These are phyloP conservation scores for Botrytis elliptica DNA, from an alignment of 2,329 filamentous ascomycete species.

Conservation along the genomic window DNA sequence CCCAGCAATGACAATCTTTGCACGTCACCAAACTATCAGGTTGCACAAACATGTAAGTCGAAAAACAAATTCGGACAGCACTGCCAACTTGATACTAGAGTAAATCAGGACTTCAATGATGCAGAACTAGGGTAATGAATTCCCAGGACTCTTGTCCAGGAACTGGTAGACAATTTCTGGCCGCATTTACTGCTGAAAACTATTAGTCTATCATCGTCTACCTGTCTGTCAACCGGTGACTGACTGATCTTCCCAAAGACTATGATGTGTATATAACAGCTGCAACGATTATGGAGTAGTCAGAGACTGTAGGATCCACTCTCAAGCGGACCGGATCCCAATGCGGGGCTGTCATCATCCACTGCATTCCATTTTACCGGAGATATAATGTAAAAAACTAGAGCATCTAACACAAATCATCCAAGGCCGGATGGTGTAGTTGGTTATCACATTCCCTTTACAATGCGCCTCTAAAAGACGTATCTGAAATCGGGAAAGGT, in stretches of 20 bases:
- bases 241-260: not conserved
- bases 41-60: not conserved
- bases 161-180: not conserved
- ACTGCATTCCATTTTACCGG: rapidly evolving
- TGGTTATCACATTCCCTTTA: constrained; percentile 16
- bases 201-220: not conserved
- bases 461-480: not conserved
- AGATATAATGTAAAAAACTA: not conserved
- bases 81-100: not conserved
- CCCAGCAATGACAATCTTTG: not conserved
- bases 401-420: not conserved
- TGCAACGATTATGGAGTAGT: not conserved
- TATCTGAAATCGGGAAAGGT: not conserved
- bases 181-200: not conserved
- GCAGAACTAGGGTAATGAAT: not conserved
- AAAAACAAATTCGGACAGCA: not conserved
- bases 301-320: not conserved
- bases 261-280: not conserved
- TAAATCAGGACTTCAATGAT: not conserved
- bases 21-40: not conserved
- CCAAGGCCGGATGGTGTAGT: constrained; percentile 16
- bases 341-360: not conserved
- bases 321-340: not conserved
- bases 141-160: not conserved
- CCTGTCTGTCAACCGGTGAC: not conserved